Percentiles rank a stretch among this genome's conserved stretches.
phyloP scores from a whole-genome alignment of 2,329 filamentous ascomycete species.

The Pseudogymnoascus sp. region DNA sequence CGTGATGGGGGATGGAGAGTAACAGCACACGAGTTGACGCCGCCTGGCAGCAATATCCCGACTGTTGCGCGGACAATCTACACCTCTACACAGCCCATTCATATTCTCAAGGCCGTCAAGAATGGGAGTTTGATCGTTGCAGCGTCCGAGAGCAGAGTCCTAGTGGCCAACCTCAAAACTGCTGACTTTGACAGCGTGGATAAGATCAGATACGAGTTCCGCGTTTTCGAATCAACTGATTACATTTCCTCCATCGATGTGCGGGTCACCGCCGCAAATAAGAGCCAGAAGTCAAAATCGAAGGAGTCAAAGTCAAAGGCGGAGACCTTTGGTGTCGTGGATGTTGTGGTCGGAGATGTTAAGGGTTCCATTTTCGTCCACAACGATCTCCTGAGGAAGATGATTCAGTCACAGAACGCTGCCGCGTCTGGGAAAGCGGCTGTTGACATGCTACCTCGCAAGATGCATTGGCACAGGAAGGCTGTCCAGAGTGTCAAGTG shows the following conservation, averaged over 20 bases:
- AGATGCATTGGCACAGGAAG: constrained; percentile 85
- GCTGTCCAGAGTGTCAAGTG: constrained; percentile 80
- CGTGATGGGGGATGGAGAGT: constrained; percentile 26
- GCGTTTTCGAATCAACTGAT: constrained; percentile 51
- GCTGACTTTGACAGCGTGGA: constrained; percentile 29
- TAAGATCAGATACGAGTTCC: constrained; percentile 47
- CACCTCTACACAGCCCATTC: constrained; percentile 32
- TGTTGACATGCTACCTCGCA: constrained; percentile 42
- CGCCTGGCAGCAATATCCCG: constrained; percentile 21
- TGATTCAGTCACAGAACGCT: constrained; percentile 37
- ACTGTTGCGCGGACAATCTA: constrained; percentile 33
- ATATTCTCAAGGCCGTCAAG: constrained; percentile 41
- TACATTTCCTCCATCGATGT: constrained; percentile 61
- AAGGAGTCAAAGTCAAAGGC: constrained; percentile 22
- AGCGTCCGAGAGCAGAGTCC: constrained; percentile 43
- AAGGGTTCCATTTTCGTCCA: constrained; percentile 77
- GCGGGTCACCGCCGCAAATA: constrained; percentile 32
- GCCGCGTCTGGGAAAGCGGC: constrained; percentile 13
- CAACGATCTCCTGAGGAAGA: constrained; percentile 57
- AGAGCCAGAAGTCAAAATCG: constrained; percentile 22
- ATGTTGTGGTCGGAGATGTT: constrained; percentile 69
- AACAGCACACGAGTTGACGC: constrained; percentile 29
- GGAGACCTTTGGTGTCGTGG: constrained; percentile 40
- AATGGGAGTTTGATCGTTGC: constrained; percentile 52
- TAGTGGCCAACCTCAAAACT: constrained; percentile 47